Percentiles rank a stretch among this genome's conserved stretches.
Evolutionary conservation across 345 rosid genomes (phyloP).

Genomic region (Rhodamnia rubescens): DNA sequence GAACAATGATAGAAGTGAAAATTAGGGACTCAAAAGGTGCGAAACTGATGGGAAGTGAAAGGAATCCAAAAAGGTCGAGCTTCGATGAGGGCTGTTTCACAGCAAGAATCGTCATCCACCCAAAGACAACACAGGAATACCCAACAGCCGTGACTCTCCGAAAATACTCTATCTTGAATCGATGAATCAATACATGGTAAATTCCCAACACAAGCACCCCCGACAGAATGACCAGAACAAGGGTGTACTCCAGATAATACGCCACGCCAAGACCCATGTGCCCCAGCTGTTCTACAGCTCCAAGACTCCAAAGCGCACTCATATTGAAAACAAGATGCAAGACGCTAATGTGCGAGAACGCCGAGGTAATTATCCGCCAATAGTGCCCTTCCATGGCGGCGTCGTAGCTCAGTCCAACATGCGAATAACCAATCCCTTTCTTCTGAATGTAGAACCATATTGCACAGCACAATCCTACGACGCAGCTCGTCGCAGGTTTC

Average conservation of each 20-base stretch:
- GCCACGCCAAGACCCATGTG: conserved; percentile 66
- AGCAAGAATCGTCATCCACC: conserved; percentile 97
- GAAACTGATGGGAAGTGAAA: conserved; percentile 92
- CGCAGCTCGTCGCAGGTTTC: conserved; percentile 80
- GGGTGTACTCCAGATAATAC: conserved; percentile 85
- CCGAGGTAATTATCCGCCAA: conserved; percentile 95
- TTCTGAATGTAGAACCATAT: conserved; percentile 89
- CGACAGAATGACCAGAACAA: conserved; percentile 63
- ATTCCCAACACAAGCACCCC: conserved; percentile 69
- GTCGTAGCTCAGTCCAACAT: conserved; percentile 87
- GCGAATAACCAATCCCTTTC: conserved; percentile 81
- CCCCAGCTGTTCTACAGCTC: conserved; percentile 67
- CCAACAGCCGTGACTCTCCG: conserved; percentile 94
- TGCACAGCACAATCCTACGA: conserved; percentile 57
- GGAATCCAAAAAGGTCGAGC: conserved; percentile 79
- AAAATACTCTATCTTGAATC: conserved; percentile 78
- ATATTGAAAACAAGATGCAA: conserved; percentile 92
- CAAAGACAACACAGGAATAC: conserved; percentile 96
- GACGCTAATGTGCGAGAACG: conserved; percentile 86
- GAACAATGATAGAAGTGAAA: conserved; percentile 93
- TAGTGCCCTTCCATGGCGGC: conserved; percentile 69
- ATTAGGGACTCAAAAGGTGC: conserved; percentile 93
- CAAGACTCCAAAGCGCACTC: conserved; percentile 99
- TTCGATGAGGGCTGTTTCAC: conserved; percentile 91
- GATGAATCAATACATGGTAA: conserved; percentile 64